Evolutionary conservation across 352 stramenopile genomes (phyloP), one percentile per base, ranked within the genome.

Genomic region (Lagenidium sp.): DNA sequence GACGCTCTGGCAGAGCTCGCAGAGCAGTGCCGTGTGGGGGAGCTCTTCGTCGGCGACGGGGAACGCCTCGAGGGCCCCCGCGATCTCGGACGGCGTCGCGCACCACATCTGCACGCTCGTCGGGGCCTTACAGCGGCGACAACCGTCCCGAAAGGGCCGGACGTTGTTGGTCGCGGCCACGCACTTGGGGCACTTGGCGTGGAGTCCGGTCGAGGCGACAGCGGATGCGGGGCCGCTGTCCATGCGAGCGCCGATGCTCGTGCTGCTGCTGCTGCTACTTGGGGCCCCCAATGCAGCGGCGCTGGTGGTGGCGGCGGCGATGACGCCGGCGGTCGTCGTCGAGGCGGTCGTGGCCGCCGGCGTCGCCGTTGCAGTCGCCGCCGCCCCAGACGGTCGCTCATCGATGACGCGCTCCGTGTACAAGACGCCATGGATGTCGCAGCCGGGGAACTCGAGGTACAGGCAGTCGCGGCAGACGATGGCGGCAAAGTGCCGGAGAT

Each of bases 401-500:
- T 26, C 31, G 5, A 46, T 25, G n/a, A 85, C 42, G 34, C 60
- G 61, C 28, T 94, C 63, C 5, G 80, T 89, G 46, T 93, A 94
- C 23, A 94, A 47, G 1, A 86, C 60, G 37, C 81, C 78, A 40
- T 94, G 82, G 6, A 91, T 70, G 43, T 94, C 80, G 44, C 82
- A 94, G 30, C 82, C 82, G 0, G 82, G 82, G 44, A 94, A 94
- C 55, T 94, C 82, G 16, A 94, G 53, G 50, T 90, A 94, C n/a
- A 79, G 63, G 38, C 82, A 94, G 22, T 75, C 57, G 54, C 61
- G 66, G 57, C 82, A 94, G 7, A 92, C 53, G 50, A 94, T 91
- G 23, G 80, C 76, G 5, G 78, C 78, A 43, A 91, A 94, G 16
- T 53, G 58, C 0, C 82, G 80, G 49, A 94, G n/a, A n/a, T n/a